Base-by-base conservation (phyloP, 345 rosid genomes). In the Bruguiera gymnorhiza region DNA sequence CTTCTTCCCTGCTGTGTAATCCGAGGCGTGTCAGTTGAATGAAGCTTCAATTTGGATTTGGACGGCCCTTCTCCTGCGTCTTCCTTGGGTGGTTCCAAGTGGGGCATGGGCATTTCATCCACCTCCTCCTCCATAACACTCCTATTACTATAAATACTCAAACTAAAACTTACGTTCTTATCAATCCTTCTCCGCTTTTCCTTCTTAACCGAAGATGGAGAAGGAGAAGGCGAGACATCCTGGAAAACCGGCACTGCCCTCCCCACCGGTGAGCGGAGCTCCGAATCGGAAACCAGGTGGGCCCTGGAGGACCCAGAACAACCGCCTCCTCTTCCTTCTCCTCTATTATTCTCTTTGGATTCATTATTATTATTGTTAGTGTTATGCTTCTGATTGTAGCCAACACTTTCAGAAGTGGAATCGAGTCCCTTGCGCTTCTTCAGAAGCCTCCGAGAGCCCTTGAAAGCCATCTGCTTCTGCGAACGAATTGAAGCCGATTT, bases 391-490 rank as follows among this genome's bases (percentile, higher is more conserved):
- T 80, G 84, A 29, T 76, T 89, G 78, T 91, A 91, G 37, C 0
- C 37, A 65, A 81, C 86, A 39, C 75, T 85, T 70, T 89, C 98
- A 54, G 86, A 85, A 58, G 91, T 91, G 30, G 96, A 84, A 74
- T 88, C 93, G 19, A 94, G 88, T 76, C 90, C 88, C 85, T 94
- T 94, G 60, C 85, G 91, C 86, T 86, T 93, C 84, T 71, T 85
- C 15, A 83, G 86, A 61, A 86, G 75, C 6, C 37, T 34, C 72
- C 97, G 83, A 78, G 87, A 78, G 52, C 87, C 91, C 15, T 74
- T 81, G 43, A 65, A 68, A 65, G 65, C 71, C 73, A 72, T 73
- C 62, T 68, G 76, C 67, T 69, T 81, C 18, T 80, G 69, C 7
- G 85, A 77, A 62, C 87, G 80, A 78, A 57, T 67, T 20, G 84